Evolutionary conservation across 495 filamentous ascomycete genomes (phyloP), one percentile per base, ranked within the genome.

Genomic region (Entonaema liquescens): DNA sequence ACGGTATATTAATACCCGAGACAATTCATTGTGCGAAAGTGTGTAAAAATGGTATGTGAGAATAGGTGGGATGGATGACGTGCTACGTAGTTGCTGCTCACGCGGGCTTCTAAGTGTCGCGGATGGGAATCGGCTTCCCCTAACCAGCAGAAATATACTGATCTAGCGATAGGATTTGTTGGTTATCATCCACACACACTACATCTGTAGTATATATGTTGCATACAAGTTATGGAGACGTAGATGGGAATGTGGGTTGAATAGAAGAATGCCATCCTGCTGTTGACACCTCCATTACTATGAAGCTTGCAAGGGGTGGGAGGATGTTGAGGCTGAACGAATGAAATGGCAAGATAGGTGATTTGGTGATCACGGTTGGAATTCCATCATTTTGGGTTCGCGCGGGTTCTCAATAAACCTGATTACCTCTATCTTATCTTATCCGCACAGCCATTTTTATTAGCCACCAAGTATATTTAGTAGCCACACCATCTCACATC

Each of bases 51-150:
- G 62, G 65, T 69, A 73, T 73, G 70, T 69, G 58, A 62, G 47
- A 73, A 73, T 73, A 66, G 65, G 65, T 69, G 70, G 70, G 70
- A 73, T 73, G 65, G 42, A 73, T 73, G 60, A 15, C 70, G 70
- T 73, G 70, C 65, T 68, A 60, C 57, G 15, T 67, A 69, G 25
- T 35, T 29, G 31, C 25, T 65, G 70, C 64, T 68, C 70, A 72
- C 70, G 64, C 56, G 70, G 61, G 38, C 56, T 64, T 62, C 40
- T 59, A 36, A 40, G 26, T 65, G 64, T 67, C 47, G 21, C 47
- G 54, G 61, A 55, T 59, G 29, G 21, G 36, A 47, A 21, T 35
- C 47, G 59, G 33, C 65, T 68, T 62, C 53, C 54, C 59, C 31
- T 29, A 38, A 64, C 33, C 36, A n/a, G 54, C 21, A 59, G 65